Conservation (phyloP, 1,284 basidiomycete species). For the Athelia sp. region DNA sequence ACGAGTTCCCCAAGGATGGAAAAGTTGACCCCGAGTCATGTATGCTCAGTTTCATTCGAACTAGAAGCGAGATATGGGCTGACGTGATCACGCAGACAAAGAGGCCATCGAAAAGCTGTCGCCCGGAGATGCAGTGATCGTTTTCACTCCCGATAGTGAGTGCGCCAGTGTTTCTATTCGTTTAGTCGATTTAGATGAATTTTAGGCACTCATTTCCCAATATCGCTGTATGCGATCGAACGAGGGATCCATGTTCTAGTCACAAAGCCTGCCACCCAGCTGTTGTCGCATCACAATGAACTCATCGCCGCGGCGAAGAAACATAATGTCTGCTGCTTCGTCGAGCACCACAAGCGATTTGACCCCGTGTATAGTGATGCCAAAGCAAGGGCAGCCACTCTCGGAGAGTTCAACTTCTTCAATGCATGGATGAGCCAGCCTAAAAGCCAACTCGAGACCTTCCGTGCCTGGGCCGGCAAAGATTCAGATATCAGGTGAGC, state of each 20-base stretch:
- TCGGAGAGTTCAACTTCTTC: conserved; percentile 93
- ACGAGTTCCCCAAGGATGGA: conserved; percentile 71
- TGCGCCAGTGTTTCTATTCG: too few species aligned
- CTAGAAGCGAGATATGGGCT: conserved; percentile 3
- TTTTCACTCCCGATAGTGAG: conserved; percentile 84
- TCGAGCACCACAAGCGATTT: conserved; percentile 87
- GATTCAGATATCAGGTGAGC: conserved; percentile 84
- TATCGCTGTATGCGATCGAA: conserved; percentile 82
- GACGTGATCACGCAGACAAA: conserved; percentile 56
- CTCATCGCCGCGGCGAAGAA: conserved; percentile 73
- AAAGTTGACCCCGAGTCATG: conserved; percentile 78
- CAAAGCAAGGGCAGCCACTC: conserved; percentile 62
- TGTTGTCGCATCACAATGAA: conserved; percentile 76
- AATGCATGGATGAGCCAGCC: conserved; percentile 93
- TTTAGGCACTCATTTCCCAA: conserved; percentile 80
- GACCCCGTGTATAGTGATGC: conserved; percentile 94
- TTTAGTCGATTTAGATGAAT: too few species aligned
- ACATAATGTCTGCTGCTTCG: conserved; percentile 83
- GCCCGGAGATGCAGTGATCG: conserved; percentile 82
- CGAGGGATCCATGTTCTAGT: conserved; percentile 83
- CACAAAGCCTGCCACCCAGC: conserved; percentile 90
- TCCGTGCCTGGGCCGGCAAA: conserved; percentile 91
- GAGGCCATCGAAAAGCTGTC: conserved; percentile 76
- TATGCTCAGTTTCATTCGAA: conserved; percentile 30
- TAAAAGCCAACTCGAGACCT: conserved; percentile 90